phyloP scores from a whole-genome alignment of 2,329 filamentous ascomycete genomes.

The Cercospora zeae-maydis region DNA sequence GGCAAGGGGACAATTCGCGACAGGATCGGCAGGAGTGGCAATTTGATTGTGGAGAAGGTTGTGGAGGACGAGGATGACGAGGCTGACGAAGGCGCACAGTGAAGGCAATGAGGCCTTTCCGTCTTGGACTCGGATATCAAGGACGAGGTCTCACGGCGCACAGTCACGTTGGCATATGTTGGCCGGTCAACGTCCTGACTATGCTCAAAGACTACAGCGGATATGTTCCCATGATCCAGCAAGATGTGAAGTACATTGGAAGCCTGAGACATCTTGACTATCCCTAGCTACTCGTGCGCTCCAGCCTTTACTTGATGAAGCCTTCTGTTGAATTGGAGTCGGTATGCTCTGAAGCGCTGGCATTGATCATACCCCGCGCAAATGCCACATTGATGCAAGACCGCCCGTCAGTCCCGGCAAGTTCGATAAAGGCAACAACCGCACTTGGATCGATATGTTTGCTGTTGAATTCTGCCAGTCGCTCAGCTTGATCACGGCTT shows the following conservation, averaged over 20 bases:
- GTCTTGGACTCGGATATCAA: not conserved
- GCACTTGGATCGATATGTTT: not conserved
- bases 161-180: too few species aligned
- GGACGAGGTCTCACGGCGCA: not conserved
- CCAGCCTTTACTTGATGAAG: not conserved
- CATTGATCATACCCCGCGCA: not conserved
- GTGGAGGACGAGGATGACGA: slow-evolving; percentile 54
- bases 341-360: not conserved
- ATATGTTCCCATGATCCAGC: not conserved
- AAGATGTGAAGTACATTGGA: not conserved
- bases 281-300: not conserved
- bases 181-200: too few species aligned
- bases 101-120: not conserved
- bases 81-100: slow-evolving; percentile 23
- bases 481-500: not conserved
- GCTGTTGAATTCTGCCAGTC: not conserved
- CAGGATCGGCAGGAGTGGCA: slow-evolving; percentile 76
- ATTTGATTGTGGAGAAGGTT: slow-evolving; percentile 78
- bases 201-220: too few species aligned
- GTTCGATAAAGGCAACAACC: not conserved
- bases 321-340: not conserved
- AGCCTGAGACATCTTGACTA: not conserved
- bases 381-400: slow-evolving; percentile 1
- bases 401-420: not conserved
- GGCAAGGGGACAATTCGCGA: slow-evolving; percentile 63